Evolutionary conservation across 2,329 filamentous ascomycete species (phyloP), one percentile per base, ranked within the genome.

Genomic region (Verticillium tricorpus): DNA sequence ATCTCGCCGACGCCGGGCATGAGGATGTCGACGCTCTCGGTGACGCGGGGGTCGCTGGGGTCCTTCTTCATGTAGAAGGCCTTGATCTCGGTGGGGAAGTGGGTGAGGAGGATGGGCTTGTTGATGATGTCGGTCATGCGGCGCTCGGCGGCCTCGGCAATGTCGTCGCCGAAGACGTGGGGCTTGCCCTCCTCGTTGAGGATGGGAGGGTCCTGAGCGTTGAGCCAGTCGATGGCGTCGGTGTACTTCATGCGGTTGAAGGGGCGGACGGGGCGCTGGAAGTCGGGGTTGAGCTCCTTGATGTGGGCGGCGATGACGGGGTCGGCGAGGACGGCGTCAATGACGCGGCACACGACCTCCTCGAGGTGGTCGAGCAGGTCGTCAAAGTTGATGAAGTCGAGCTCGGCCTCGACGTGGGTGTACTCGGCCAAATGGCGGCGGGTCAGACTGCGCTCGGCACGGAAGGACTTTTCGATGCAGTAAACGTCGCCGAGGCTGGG

Each of bases 11-110:
- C 95, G 68, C 92, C 92, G 12, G 95, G 95, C 93, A 99, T 85
- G 67, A 89, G 74, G 58, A 83, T 81, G 71, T 99, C 95, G 15
- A 98, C 94, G 65, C 88, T 92, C 82, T 99, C 94, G 0, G 95
- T 99, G 32, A 97, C 92, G 31, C 93, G 86, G 34, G 78, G 80
- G 73, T 99, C 95, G 34, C 84, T 78, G 54, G 83, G 81, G 69
- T 94, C 95, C 78, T 90, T 93, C 78, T 93, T 89, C 95, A 99
- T 99, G 85, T 99, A 99, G 77, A 99, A 99, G 1, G 95, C 91
- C 84, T 99, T 99, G 84, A 99, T 97, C 80, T 94, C 92, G 63
- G 89, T 89, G 22, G 95, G 95, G 86, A 99, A 99, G 79, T 98
- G 94, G 2, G 94, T 98, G 52, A 98, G 84, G 82, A 98, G 92